phyloP scores from a whole-genome alignment of 768 basidiomycete genomes.

The Chalciporus chontae region DNA sequence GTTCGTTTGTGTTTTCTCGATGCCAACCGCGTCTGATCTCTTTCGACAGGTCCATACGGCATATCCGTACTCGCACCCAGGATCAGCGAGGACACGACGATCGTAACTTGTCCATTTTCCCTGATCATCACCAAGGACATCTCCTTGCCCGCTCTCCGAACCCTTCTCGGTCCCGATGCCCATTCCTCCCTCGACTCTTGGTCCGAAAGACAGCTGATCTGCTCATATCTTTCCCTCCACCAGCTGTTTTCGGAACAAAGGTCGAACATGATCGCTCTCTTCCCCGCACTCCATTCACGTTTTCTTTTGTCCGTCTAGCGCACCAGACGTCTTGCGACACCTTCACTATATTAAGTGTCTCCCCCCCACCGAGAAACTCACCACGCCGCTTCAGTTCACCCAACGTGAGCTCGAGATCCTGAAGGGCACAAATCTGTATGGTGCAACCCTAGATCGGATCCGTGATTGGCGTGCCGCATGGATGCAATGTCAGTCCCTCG shows the following conservation, averaged over 20 bases:
- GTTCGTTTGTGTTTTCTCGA: conserved; percentile 30
- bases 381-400: conserved; percentile 75
- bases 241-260: conserved; percentile 45
- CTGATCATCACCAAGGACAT: conserved; percentile 58
- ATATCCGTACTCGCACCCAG: conserved; percentile 46
- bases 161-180: conserved; percentile 32
- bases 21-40: conserved; percentile 7
- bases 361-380: conserved; percentile 52
- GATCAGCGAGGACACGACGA: conserved; percentile 47
- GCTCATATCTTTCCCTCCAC: conserved; percentile 64
- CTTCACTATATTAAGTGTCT: conserved; percentile 65
- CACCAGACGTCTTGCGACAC: conserved; percentile 33
- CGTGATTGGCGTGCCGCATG: conserved; percentile 63
- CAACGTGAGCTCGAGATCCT: conserved; percentile 59
- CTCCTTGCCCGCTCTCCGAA: conserved; percentile 42
- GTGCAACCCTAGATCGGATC: conserved; percentile 68
- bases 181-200: conserved; percentile 33
- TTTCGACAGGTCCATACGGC: conserved; percentile 40
- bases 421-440: conserved; percentile 75
- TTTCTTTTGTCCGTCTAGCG: conserved; percentile 4
- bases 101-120: conserved; percentile 66
- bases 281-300: conserved; percentile 1
- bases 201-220: conserved; percentile 66
- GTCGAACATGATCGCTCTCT: conserved; percentile 18
- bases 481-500: conserved; percentile 44